phyloP scores from a whole-genome alignment of 129 eudicot species.

The Deinandra increscens region DNA sequence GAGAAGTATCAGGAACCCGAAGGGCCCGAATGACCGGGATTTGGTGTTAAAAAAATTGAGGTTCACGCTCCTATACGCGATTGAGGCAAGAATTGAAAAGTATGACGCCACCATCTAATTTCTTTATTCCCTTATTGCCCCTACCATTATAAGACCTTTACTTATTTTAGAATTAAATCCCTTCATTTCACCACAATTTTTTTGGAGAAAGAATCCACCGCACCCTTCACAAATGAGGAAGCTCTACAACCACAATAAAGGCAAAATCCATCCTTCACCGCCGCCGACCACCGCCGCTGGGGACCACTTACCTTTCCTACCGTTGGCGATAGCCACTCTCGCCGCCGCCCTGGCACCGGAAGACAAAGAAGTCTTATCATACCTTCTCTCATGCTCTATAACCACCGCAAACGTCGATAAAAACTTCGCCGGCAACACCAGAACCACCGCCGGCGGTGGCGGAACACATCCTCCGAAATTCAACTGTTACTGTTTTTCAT shows the following conservation, averaged over 20 bases:
- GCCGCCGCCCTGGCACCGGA: slow-evolving; percentile 52
- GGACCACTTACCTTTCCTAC: slow-evolving; percentile 43
- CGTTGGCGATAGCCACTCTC: slow-evolving; percentile 52
- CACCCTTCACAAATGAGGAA: slow-evolving; percentile 56
- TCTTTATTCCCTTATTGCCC: slow-evolving; percentile 13
- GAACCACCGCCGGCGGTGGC: slow-evolving; percentile 15
- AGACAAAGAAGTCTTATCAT: slow-evolving; percentile 63
- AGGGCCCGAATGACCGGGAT: too few species aligned
- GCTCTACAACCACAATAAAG: slow-evolving; percentile 57
- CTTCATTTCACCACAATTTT: slow-evolving; percentile 22
- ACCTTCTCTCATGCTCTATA: slow-evolving; percentile 61
- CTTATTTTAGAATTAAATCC: neutral
- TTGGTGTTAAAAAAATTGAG: too few species aligned
- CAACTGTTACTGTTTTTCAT: slow-evolving; percentile 63
- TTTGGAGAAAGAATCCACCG: slow-evolving; percentile 20
- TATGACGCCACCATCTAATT: neutral
- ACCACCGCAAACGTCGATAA: slow-evolving; percentile 13
- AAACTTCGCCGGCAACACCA: slow-evolving; percentile 22
- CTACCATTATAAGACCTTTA: slow-evolving; percentile 17
- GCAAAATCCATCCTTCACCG: slow-evolving; percentile 66
- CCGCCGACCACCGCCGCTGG: slow-evolving; percentile 28
- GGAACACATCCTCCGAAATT: slow-evolving; percentile 43
- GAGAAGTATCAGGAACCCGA: too few species aligned
- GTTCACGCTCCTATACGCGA: too few species aligned
- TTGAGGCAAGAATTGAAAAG: neutral